Evolutionary conservation across 192 early-diverging fungal genomes (phyloP).

Genomic region (Coemansia furcata): DNA sequence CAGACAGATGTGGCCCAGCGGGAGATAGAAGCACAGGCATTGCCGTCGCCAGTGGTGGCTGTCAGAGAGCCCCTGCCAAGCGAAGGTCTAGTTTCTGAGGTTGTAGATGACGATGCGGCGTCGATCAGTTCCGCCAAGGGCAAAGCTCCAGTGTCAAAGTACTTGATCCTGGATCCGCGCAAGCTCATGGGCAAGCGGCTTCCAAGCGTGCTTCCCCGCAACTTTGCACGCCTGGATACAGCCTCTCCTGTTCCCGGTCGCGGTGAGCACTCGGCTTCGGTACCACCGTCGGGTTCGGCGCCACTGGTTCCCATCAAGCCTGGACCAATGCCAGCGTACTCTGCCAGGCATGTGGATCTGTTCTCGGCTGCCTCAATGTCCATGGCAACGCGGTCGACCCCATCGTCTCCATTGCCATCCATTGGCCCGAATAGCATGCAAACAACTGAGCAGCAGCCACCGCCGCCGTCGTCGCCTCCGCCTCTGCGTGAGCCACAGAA

Average conservation of each 20-base stretch:
- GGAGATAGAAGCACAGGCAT: neutral
- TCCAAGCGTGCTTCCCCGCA: slow-evolving; percentile 28
- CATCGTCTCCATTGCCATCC: neutral
- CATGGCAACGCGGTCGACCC: neutral
- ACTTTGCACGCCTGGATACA: neutral
- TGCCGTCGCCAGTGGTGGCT: neutral
- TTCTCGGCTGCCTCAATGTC: neutral
- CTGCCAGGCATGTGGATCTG: slow-evolving; percentile 24
- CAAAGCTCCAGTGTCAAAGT: slow-evolving; percentile 43
- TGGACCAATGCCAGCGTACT: slow-evolving; percentile 6
- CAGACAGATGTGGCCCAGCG: neutral
- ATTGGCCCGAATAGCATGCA: neutral
- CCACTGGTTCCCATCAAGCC: neutral
- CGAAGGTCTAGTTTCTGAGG: neutral
- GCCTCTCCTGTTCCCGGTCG: slow-evolving; percentile 1
- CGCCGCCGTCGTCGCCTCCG: neutral
- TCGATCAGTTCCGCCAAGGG: slow-evolving; percentile 20
- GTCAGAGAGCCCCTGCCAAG: neutral
- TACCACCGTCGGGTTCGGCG: slow-evolving; percentile 3
- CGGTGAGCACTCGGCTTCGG: slow-evolving; percentile 8
- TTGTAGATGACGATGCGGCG: slow-evolving; percentile 14
- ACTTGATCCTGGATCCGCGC: slow-evolving; percentile 53
- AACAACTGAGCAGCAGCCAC: neutral
- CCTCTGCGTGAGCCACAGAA: neutral
- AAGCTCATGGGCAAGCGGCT: slow-evolving; percentile 54